These are phyloP conservation scores for Clausena lansium DNA, from an alignment of 345 rosid genomes.

Conservation along the genomic window DNA sequence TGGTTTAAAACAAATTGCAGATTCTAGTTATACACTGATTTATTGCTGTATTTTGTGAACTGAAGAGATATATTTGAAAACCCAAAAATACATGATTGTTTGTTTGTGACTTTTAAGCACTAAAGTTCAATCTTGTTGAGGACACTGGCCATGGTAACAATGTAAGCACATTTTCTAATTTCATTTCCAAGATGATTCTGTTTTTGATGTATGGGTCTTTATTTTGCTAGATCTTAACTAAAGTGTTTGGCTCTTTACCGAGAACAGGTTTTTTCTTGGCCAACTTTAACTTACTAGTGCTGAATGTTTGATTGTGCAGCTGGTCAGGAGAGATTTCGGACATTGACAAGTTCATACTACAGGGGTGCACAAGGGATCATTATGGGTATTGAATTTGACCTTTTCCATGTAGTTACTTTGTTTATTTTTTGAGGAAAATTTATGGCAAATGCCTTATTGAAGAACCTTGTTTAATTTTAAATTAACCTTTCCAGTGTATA, in stretches of 20 bases:
- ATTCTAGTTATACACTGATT: neutral
- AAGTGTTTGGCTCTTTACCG: neutral
- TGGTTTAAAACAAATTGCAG: neutral
- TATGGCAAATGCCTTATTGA: neutral
- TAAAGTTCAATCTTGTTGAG: neutral
- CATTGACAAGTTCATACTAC: slow-evolving; percentile 55
- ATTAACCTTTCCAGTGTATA: neutral
- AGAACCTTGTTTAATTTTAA: neutral
- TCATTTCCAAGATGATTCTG: neutral
- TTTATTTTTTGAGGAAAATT: neutral
- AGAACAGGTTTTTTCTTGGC: neutral
- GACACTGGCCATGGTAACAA: neutral
- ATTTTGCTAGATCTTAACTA: neutral
- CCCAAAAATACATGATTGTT: neutral
- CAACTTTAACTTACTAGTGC: neutral
- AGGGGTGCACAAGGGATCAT: slow-evolving; percentile 51
- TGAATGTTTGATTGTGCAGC: slow-evolving; percentile 33
- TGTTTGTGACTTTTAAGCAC: neutral
- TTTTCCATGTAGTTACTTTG: neutral
- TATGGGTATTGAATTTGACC: slow-evolving; percentile 28
- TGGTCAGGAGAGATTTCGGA: slow-evolving; percentile 56
- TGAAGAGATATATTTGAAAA: neutral
- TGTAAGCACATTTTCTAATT: neutral
- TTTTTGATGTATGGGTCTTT: neutral
- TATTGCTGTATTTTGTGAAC: neutral